Conservation (phyloP, 1,284 basidiomycete species). For the Schizophyllum commune region DNA sequence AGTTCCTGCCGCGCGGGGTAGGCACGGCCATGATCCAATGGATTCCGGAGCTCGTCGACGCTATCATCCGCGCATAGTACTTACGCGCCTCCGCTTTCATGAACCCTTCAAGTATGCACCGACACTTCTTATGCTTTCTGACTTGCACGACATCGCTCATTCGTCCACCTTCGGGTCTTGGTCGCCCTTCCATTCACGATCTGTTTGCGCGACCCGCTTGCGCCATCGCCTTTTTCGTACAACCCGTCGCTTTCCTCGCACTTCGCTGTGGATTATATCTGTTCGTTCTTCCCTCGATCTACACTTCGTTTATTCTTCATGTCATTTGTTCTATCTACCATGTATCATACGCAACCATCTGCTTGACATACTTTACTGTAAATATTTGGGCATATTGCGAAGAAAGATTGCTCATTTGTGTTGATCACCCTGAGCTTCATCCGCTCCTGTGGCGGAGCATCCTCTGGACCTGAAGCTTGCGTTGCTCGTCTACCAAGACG, state of each 20-base stretch:
- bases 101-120: too few relatives aligned
- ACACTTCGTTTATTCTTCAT: background rate
- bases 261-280: background rate
- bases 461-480: too few relatives aligned
- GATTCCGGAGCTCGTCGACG: constrained; percentile 59
- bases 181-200: background rate
- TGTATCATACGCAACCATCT: background rate
- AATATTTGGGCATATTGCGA: background rate
- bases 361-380: background rate
- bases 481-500: too few relatives aligned
- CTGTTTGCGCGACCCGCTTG: background rate
- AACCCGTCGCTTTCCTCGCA: background rate
- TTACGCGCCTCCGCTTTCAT: background rate
- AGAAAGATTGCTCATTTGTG: background rate
- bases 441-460: too few relatives aligned
- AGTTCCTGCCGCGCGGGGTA: constrained; percentile 53
- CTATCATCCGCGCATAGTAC: constrained; percentile 23
- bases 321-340: background rate
- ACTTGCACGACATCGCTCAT: too few relatives aligned
- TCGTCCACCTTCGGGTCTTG: too few relatives aligned
- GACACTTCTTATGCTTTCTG: too few relatives aligned
- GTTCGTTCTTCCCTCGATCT: background rate
- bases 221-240: background rate
- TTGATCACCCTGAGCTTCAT: too few relatives aligned
- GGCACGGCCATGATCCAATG: constrained; percentile 63